Base-by-base conservation (phyloP, 805 yeast species). In the Barnettozyma botsteinii region DNA sequence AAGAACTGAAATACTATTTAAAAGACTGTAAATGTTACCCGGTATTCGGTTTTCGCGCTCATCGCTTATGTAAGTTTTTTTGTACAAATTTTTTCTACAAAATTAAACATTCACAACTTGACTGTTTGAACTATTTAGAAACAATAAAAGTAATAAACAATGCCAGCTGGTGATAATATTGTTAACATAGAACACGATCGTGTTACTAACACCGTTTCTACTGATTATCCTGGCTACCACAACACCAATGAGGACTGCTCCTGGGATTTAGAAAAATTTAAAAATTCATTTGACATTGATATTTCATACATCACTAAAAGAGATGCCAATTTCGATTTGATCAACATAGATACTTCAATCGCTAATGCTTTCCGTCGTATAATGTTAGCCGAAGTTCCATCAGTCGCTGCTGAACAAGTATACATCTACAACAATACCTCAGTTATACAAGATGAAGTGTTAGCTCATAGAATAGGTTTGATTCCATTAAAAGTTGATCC, bases 311-410 rank as follows among this genome's bases (percentile, higher is more conserved):
- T 81, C 43, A 70, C 76, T 33, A 83, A 80, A 43, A 74, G 89
- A 59, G 72, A 66, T 35, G 87, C 91, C 42, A 87, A 86, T 61
- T 93, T 93, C 55, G 98, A 93, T 61, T 69, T 93, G 48, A 66
- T 85, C 42, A 81, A 86, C 54, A 66, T 89, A 37, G 98, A 93
- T 62, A 85, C 98, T 2, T 85, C 98, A 11, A 69, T 93, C 42
- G 89, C 98, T 33, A 93, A 93, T 67, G 97, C 98, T 0, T 88
- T 91, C 65, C 81, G 98, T 59, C 82, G 98, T 57, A 85, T 93
- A 53, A 89, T 93, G 98, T 80, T 93, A 40, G 77, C 97, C 1
- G 98, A 93, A 61, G 95, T 93, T 30, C 98, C 98, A 17, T 76
- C 93, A 2, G 94, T 91, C 34, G 98, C 98, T 13, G 84, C 96